Base-by-base conservation (phyloP, 202 grass and related monocot genomes). In the Musa balbisiana region DNA sequence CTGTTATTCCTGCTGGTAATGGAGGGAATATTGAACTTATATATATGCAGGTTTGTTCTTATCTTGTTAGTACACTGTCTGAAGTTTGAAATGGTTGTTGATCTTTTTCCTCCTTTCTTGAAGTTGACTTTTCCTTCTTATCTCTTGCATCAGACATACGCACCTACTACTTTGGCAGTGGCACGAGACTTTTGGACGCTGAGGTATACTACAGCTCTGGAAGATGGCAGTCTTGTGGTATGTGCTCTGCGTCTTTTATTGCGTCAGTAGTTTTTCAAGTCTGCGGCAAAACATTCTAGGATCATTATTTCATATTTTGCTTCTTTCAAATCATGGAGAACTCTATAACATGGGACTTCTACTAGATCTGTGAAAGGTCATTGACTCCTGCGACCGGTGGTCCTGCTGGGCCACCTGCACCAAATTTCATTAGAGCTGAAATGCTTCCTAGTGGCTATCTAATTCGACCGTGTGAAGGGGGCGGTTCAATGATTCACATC, bases 191-290 rank as follows among this genome's bases (percentile, higher is more conserved):
- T 95, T 80, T 99, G 95, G 95, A 99, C 85, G 0, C 83, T 99
- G 24, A 85, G 95, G 54, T 99, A 99, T 85, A 90, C 91, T 11
- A 95, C 83, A 76, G 89, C 89, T 49, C 91, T 99, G 59, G 95
- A 99, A 55, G 95, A 99, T 85, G 95, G 95, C 67, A 99, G 95
- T 73, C 95, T 99, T 88, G 95, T 99, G 95, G 95, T 98, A 98
- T 72, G 75, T 2, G 62, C 64, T 50, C 0, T 51, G 6, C 2
- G 13, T 77, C 49, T 75, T 55, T 51, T 22, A 71, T 29, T 73
- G 49, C 62, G 0, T n/a, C 14, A 3, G 17, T 8, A 1, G 16
- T 60, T 60, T 60, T 60, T 60, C 17, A 60, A 8, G 56, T 60
- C 9, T 60, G 8, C n/a, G 8, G 19, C 4, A 16, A 60, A 43